phyloP scores from a whole-genome alignment of 2,329 filamentous ascomycete genomes.

The Diaporthe velutina region DNA sequence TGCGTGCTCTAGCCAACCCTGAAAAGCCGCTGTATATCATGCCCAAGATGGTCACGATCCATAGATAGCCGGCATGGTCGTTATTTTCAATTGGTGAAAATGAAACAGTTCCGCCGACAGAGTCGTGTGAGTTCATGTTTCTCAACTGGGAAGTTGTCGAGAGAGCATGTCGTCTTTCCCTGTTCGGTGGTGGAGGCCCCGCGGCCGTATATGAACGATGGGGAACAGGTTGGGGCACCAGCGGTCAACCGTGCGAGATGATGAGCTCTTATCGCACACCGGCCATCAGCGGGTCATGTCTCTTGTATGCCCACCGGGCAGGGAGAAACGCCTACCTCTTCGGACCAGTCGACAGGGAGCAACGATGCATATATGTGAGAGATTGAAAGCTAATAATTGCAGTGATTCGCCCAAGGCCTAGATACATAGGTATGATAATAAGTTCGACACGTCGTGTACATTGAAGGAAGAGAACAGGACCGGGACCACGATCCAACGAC shows the following conservation, averaged over 20 bases:
- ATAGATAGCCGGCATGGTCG: constrained; percentile 32
- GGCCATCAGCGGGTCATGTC: background rate
- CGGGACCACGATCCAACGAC: background rate
- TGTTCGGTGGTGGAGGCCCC: background rate
- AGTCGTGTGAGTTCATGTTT: constrained; percentile 4
- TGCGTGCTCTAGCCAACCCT: background rate
- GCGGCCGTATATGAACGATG: background rate
- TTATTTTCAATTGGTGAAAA: constrained; percentile 7
- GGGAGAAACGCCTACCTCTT: background rate
- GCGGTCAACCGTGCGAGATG: constrained; percentile 5
- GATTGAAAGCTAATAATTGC: background rate
- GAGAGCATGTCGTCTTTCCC: background rate
- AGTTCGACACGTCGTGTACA: background rate
- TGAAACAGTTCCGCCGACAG: background rate
- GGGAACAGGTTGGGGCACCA: background rate
- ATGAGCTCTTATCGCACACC: background rate
- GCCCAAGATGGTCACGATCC: constrained; percentile 29
- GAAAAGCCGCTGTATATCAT: constrained; percentile 21
- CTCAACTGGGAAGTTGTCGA: background rate
- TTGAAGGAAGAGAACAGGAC: background rate
- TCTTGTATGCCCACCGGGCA: background rate
- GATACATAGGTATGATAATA: background rate
- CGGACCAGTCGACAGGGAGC: too few relatives aligned
- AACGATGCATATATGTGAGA: background rate
- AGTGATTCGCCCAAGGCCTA: too few relatives aligned